Evolutionary conservation across 2,329 filamentous ascomycete genomes (phyloP), one percentile per base, ranked within the genome.

Genomic region (Microdochium trichocladiopsis): DNA sequence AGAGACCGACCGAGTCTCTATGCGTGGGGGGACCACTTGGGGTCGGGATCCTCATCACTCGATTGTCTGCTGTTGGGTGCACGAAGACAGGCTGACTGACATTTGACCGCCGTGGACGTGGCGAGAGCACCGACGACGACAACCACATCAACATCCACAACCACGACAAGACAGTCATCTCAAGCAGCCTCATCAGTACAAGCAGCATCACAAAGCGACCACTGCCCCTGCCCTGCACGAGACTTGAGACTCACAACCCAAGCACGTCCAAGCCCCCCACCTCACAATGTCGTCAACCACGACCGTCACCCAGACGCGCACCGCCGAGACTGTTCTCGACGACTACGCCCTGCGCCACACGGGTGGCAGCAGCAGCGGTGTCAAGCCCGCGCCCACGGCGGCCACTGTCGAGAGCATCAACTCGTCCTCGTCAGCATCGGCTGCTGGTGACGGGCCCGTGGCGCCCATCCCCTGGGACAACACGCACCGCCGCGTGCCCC

Each of bases 401-500:
- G 28, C 28, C 28, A 31, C 8, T 31, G 28, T 31, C 28, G 18
- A 18, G 14, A 45, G 41, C 41, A 45, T 45, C 10, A 45, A 45
- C 41, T 45, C 41, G 12, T 45, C 41, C n/a, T 45, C 41, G 41
- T 22, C 41, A 8, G 41, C 41, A 22, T 45, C 41, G 18, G 18
- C 41, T 16, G 18, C 41, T 18, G 41, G 41, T 18, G 41, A 45
- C 18, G 21, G 6, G 14, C 6, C 18, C 41, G 41, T 3, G 41
- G 12, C 41, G 12, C 41, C 41, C 18, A 18, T 45, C 14, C 41
- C 54, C 21, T 48, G 50, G 25, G 53, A 56, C 25, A 51, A 52
- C 21, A 33, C 54, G n/a, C 55, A 61, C 48, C 61, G 63, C 48
- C 57, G 60, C 14, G 60, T 65, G 21, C 63, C 63, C 25, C 59